These are phyloP conservation scores for Dillenia turbinata DNA, from an alignment of 164 flowering plant species.

Conservation along the genomic window DNA sequence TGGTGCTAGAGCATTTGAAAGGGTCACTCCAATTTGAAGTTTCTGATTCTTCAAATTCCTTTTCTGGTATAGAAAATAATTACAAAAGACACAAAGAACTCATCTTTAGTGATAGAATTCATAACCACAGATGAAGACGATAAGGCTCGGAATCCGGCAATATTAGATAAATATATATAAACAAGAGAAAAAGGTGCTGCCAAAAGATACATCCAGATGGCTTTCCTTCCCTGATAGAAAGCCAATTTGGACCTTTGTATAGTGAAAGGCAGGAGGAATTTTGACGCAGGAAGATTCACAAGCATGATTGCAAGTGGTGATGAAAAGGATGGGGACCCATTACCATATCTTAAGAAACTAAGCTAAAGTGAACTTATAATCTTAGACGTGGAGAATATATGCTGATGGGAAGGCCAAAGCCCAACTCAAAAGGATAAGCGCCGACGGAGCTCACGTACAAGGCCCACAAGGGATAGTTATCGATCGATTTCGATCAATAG, in stretches of 20 bases:
- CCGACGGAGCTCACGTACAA: too few relatives aligned
- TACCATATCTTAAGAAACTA: not conserved
- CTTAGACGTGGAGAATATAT: not conserved
- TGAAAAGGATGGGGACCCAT: slow-evolving; percentile 13
- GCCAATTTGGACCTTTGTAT: slow-evolving; percentile 29
- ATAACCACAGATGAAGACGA: slow-evolving; percentile 5
- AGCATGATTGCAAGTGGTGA: slow-evolving; percentile 31
- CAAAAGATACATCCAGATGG: slow-evolving; percentile 8
- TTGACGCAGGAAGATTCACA: slow-evolving; percentile 26
- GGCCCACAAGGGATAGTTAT: too few relatives aligned
- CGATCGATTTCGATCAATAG: too few relatives aligned
- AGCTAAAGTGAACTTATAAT: not conserved
- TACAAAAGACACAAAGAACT: not conserved
- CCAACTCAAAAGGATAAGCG: not conserved
- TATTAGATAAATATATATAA: not conserved
- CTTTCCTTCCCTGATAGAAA: slow-evolving; percentile 15
- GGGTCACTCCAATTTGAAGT: too few relatives aligned
- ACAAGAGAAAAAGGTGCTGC: not conserved
- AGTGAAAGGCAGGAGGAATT: slow-evolving; percentile 26
- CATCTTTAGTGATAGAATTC: slow-evolving; percentile 4
- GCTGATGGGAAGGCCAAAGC: not conserved
- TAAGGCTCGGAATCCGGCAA: slow-evolving; percentile 4
- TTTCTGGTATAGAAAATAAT: not conserved
- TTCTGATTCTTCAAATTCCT: slow-evolving; percentile 9
- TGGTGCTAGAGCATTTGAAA: too few relatives aligned